Evolutionary conservation across 108 stramenopile species (phyloP), one percentile per base, ranked within the genome.

Genomic region (Cylindrotheca fusiformis): DNA sequence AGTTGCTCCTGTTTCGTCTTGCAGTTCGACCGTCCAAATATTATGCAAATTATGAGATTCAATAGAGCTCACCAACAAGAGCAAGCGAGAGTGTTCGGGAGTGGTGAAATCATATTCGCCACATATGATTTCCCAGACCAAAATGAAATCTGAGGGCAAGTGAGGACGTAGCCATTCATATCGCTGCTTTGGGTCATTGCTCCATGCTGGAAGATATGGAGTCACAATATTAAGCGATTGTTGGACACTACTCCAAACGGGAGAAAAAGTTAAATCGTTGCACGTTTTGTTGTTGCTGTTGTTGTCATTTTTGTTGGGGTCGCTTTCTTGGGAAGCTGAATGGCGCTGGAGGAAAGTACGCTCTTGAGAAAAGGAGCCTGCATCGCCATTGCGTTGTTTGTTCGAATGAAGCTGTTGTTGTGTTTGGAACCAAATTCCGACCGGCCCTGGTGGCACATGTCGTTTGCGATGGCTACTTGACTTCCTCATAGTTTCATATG

Each of bases 221-320:
- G 80, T 76, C 20, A 26, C 17, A 17, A 68, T 48, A 22, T 61
- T 52, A 26, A 72, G 49, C 14, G 50, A 50, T 31, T 56, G 52
- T 65, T 76, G 80, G 66, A 81, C 71, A 44, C 46, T 48, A 44
- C 50, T 49, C 80, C 80, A 81, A 10, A 74, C 80, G 0, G 67
- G 67, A 3, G 59, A 68, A 67, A 66, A 65, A 14, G 54, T 32
- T 0, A 60, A 48, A 29, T 63, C 69, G 22, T 28, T 22, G 45
- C 22, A 8, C 4, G n/a, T 41, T 23, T 59, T 55, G 60, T 60
- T 45, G 54, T 52, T 52, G 32, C 51, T 71, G 54, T 31, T 29
- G 28, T 55, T 56, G 44, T 55, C 22, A 55, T 32, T 4, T 44
- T 25, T 4, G 18, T 31, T 10, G 36, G n/a, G 1, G 57, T n/a